A percentile compares a stretch with the other conserved stretches of the same genome.
Conservation (phyloP, 108 stramenopile genomes). For the Pseudonitzschia pungens region DNA sequence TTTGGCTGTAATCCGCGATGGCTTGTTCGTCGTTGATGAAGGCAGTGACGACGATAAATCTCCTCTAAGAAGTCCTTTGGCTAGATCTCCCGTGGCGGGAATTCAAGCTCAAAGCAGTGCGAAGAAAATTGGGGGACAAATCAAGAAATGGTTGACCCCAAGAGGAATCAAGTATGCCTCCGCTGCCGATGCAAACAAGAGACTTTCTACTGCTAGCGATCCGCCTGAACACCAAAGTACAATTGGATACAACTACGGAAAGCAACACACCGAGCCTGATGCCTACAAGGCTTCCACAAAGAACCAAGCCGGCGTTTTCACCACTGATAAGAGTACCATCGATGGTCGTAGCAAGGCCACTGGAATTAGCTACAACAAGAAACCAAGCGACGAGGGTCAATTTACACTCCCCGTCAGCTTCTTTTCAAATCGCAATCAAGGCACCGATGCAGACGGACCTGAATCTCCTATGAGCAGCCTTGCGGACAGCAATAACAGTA, state of each 20-base stretch:
- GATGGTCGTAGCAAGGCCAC: not conserved
- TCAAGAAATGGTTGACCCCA: constrained; percentile 37
- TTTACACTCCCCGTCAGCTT: constrained; percentile 30
- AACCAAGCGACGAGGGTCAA: constrained; percentile 4
- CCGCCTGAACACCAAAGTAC: constrained; percentile 26
- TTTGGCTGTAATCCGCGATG: not conserved
- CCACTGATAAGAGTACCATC: constrained; percentile 5
- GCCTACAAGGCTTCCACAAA: constrained; percentile 26
- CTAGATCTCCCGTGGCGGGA: not conserved
- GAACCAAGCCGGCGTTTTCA: constrained; percentile 18
- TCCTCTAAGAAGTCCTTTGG: constrained; percentile 1
- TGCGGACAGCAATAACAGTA: constrained; percentile 31
- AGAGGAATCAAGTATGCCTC: constrained; percentile 10
- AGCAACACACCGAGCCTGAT: constrained; percentile 13
- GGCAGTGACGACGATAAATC: constrained; percentile 4
- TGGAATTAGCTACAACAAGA: constrained; percentile 13
- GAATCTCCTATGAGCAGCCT: constrained; percentile 28
- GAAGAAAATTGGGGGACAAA: constrained; percentile 1
- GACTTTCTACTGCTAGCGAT: constrained; percentile 7
- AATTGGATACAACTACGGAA: constrained; percentile 14
- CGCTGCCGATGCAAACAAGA: not conserved
- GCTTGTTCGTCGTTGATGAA: constrained; percentile 12
- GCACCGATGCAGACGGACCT: constrained; percentile 16
- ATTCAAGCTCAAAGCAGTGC: not conserved
- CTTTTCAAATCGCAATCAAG: constrained; percentile 20